Evolutionary conservation across 108 stramenopile species (phyloP), one percentile per base, ranked within the genome.

Genomic region (Fragilariopsis cylindrus): DNA sequence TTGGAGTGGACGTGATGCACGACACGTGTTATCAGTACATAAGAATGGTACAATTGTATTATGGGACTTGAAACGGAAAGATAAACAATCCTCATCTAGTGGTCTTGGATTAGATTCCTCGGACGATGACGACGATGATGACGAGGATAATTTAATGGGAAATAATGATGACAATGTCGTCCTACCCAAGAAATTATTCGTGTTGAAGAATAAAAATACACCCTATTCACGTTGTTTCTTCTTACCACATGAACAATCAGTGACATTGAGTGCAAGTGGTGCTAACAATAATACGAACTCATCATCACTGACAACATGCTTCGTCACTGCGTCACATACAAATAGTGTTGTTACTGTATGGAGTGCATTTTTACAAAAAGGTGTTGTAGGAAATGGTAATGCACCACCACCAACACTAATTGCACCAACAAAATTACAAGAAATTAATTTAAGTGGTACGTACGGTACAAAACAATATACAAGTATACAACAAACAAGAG

Each of bases 331-430:
- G 3, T 83, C 77, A 9, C 49, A 81, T 16, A 70, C 76, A 41
- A 93, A 91, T 68, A 70, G 81, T 19, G 74, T 71, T 30, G 70
- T 94, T 9, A 86, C 89, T 7, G 42, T 94, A 2, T 94, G 90
- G 90, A 88, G 87, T 43, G 76, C 89, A 45, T 92, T 94, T 75
- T 13, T 65, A 8, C 42, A 21, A 21, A 30, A 7, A 44, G 4
- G 15, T 15, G 52, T n/a, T n/a, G 2, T 12, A 2, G 52, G 15
- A 2, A n/a, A 53, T 12, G 15, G 2, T 2, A 53, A 1, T 53
- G 52, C 52, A 53, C 2, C 30, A 67, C 63, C 0, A 53, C 64
- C 54, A 50, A 53, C 46, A 71, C 46, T 44, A 41, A 69, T 54
- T 19, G 12, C 45, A 2, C 76, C 87, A 44, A 53, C 80, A 78